These are phyloP conservation scores for Aspergillus sp. DNA, from an alignment of 2,329 filamentous ascomycete species.

Conservation along the genomic window DNA sequence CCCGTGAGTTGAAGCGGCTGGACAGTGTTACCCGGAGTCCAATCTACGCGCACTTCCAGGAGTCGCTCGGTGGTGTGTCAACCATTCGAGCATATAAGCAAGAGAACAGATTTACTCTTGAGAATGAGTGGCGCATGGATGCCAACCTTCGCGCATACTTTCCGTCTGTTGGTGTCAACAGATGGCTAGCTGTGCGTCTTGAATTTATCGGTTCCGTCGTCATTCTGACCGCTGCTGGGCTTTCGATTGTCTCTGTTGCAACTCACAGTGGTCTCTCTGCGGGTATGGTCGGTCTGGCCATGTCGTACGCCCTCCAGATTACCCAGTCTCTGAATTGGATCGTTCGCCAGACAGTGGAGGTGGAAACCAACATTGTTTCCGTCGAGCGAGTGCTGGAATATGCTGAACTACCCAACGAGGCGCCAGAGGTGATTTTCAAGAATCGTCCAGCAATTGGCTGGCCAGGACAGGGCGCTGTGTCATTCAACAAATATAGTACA, in stretches of 20 bases:
- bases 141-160: constrained; percentile 91
- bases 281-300: constrained; percentile 80
- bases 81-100: constrained; percentile 95
- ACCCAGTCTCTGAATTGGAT: constrained; percentile 98
- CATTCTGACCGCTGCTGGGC: constrained; percentile 76
- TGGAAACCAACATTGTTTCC: constrained; percentile 99
- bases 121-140: constrained; percentile 97
- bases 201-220: constrained; percentile 94
- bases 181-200: constrained; percentile 89
- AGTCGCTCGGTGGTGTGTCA: constrained; percentile 84
- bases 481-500: constrained; percentile 90
- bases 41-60: constrained; percentile 97
- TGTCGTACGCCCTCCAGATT: constrained; percentile 97
- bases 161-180: constrained; percentile 85
- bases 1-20: constrained; percentile 88
- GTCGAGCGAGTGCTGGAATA: constrained; percentile 98
- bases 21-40: constrained; percentile 94
- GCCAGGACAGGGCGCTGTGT: constrained; percentile 80
- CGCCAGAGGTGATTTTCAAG: constrained; percentile 84
- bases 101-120: constrained; percentile 73
- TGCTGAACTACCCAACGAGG: constrained; percentile 80
- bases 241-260: constrained; percentile 72
- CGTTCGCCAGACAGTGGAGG: constrained; percentile 93
- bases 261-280: constrained; percentile 55
- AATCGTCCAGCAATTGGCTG: constrained; percentile 80